Evolutionary conservation across 129 eudicot genomes (phyloP), one percentile per base, ranked within the genome.

Genomic region (Artemisia tridentata): DNA sequence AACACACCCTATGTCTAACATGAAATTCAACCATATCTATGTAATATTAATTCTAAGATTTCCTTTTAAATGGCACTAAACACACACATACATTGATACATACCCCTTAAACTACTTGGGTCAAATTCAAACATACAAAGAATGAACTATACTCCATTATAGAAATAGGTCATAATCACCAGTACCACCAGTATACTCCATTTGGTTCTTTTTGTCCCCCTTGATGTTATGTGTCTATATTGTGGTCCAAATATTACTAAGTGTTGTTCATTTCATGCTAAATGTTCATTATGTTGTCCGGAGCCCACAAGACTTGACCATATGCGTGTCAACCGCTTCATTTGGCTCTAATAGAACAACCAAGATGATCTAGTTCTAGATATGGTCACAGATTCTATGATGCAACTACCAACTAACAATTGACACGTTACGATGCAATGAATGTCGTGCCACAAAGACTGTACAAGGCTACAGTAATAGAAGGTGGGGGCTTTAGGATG

Each of bases 151-250:
- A 38, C 31, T 27, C 31, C 31, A 76, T 61, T 65, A 62, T 61
- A 59, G 72, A 78, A 51, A 45, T 23, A 58, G 17, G 19, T 75
- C 68, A 47, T 27, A 57, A 31, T 67, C 73, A 68, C 75, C n/a
- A n/a, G n/a, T n/a, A n/a, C n/a, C 59, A 71, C 57, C 62, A 78
- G 25, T 63, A n/a, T 49, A 71, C 77, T 63, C 34, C 65, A 8
- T 50, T 50, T 63, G 51, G 58, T 67, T 76, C 55, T 45, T 72
- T 63, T 60, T 69, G 65, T 55, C 74, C 71, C 80, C 63, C 70
- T 77, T 62, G 72, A 77, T 70, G 50, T 63, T 71, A 54, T 60
- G 18, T 58, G 80, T 74, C 80, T 14, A 76, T 20, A 59, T 75
- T 68, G 80, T 68, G 80, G 80, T 76, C 80, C 64, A 68, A 59